phyloP scores from a whole-genome alignment of 2,329 filamentous ascomycete species.

The Aspergillus proliferans region DNA sequence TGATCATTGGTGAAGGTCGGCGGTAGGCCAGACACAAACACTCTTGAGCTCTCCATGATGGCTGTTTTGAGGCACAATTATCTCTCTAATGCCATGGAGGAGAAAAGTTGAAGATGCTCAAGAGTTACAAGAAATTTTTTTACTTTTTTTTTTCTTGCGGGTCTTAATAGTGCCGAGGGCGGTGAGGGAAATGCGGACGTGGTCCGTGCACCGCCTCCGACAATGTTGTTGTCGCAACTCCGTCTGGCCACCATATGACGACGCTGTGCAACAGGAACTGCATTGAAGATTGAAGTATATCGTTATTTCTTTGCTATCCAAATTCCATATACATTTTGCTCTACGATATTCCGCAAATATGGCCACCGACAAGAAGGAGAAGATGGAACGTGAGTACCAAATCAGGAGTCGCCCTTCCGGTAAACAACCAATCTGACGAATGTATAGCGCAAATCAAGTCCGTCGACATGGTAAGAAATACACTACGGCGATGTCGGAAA shows the following conservation, averaged over 20 bases:
- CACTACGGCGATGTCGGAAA: constrained; percentile 5
- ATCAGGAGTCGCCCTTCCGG: not conserved
- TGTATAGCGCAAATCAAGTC: constrained; percentile 87
- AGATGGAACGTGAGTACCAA: constrained; percentile 63
- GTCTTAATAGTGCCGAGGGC: constrained; percentile 24
- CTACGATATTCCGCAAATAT: constrained; percentile 19
- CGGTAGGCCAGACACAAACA: constrained; percentile 68
- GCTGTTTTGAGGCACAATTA: constrained; percentile 14
- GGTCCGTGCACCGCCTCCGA: constrained; percentile 16
- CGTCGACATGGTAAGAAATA: constrained; percentile 78
- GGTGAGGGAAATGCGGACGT: constrained; percentile 22
- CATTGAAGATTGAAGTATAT: not conserved
- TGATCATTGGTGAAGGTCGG: constrained; percentile 78
- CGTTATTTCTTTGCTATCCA: not conserved
- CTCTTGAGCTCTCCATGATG: constrained; percentile 67
- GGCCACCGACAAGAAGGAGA: constrained; percentile 57
- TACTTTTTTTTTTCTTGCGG: constrained; percentile 19
- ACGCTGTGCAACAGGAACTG: not conserved
- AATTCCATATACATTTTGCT: constrained; percentile 3
- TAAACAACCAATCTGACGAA: constrained; percentile 11
- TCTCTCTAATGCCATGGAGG: constrained; percentile 4
- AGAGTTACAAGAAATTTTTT: constrained; percentile 8
- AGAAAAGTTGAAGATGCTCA: constrained; percentile 4
- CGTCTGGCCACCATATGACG: not conserved
- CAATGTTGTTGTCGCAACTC: constrained; percentile 1